Evolutionary conservation across 2,329 filamentous ascomycete species (phyloP), one percentile per base, ranked within the genome.

Genomic region (Zymoseptoria pseudotritici): DNA sequence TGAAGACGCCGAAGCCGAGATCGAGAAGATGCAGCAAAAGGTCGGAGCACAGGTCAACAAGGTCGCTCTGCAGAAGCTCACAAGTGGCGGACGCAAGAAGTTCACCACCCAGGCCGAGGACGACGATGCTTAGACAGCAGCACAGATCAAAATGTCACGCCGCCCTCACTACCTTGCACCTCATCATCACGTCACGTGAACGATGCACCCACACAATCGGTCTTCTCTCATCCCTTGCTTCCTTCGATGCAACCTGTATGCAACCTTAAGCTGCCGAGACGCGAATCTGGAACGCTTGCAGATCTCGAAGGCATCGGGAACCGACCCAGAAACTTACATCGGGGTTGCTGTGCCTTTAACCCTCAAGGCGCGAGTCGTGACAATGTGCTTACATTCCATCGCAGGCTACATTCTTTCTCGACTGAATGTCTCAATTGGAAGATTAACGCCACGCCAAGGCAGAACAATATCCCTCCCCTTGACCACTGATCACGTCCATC

Each of bases 11-110:
- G 94, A 99, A 79, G 91, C 92, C 76, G 92, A 97, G 78, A 94
- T 99, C 72, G 87, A 89, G 74, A 93, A 91, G 79, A 96, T 99
- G 88, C 90, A 96, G 78, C 89, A 90, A 82, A 99, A 97, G 82
- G 88, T 95, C 72, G 90, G 90, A 63, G 86, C 87, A 62, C 93
- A 97, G 78, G 85, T 89, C 74, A 90, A 95, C 78, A 94, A 92
- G 78, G 88, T 97, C 71, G 89, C 90, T 69, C 80, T 96, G 71
- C 91, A 96, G 77, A 87, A 91, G 74, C 86, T 97, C 72, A 93
- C 89, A 65, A 89, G 88, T 69, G 84, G 84, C 72, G 89, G 89
- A 69, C 85, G 92, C 71, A 91, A 88, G 77, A 96, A 90, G 81
- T 91, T 97, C 79, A 92, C 63, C 1, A 69, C 69, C 13, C 66